Base-by-base conservation (phyloP, 208 protist species). In the Trypanosomatidae sp. region DNA sequence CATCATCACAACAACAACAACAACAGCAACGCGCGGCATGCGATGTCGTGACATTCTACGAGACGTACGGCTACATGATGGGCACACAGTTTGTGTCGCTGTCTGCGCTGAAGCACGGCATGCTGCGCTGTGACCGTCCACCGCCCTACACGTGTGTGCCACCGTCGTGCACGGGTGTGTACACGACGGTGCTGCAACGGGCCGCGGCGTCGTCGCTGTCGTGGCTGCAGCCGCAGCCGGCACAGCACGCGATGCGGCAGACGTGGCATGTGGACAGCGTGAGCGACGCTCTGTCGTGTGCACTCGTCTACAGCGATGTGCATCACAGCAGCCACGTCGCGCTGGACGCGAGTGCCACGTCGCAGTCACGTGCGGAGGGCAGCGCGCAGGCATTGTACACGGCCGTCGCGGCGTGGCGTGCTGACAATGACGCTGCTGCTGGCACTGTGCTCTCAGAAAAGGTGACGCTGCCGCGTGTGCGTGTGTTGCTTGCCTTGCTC, bases 91-190 rank as follows among this genome's bases (percentile, higher is more conserved):
- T 49, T 24, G 0, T 84, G 42, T 70, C 68, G 3, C 53, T 84
- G 8, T 58, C 26, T 20, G 75, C 76, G 26, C 69, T 89, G 40
- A 89, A 89, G 49, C 62, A 83, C 54, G 71, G 69, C 38, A 66
- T 89, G 27, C 55, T 85, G 7, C 53, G 72, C 26, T 61, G 71
- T 8, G 75, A 82, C 44, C 51, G 51, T 13, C 43, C 66, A 22
- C 41, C 27, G 19, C 2, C 62, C 62, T 15, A 43, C 40, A 6
- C 54, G 52, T 6, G 21, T 52, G 16, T 41, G 28, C 6, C 55
- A 58, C 42, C 18, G 56, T 25, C 43, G 28, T 21, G 6, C 13
- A 2, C 2, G 35, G 11, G 23, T 41, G 4, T 20, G 6, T 10
- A 24, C 35, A 2, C 11, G 2, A 20, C 19, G 6, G 35, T 3